These are phyloP conservation scores for Stephanodiscus triporus DNA, from an alignment of 108 stramenopile species.

Conservation along the genomic window DNA sequence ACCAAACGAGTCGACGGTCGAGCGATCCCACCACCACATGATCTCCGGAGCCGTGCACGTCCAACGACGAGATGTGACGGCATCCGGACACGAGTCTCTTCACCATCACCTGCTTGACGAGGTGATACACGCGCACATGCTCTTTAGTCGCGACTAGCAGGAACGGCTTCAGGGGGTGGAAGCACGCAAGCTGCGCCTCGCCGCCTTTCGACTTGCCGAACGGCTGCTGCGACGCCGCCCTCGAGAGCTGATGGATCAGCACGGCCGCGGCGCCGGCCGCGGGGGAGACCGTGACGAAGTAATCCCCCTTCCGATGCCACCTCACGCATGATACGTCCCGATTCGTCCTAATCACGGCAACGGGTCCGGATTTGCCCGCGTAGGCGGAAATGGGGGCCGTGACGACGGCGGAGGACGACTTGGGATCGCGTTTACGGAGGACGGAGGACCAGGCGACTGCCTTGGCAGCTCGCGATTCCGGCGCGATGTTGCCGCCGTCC, in stretches of 20 bases:
- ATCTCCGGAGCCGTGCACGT: slow-evolving; percentile 95
- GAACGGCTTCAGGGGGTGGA: slow-evolving; percentile 97
- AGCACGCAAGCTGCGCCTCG: slow-evolving; percentile 88
- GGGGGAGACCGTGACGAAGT: slow-evolving; percentile 93
- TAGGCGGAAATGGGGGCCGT: slow-evolving; percentile 57
- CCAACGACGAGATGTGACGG: slow-evolving; percentile 96
- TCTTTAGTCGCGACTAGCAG: slow-evolving; percentile 96
- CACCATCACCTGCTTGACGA: slow-evolving; percentile 93
- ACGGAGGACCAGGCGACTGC: slow-evolving; percentile 72
- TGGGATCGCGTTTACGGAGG: slow-evolving; percentile 15
- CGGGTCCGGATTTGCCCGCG: slow-evolving; percentile 57
- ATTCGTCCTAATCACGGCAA: slow-evolving; percentile 67
- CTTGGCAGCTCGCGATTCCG: slow-evolving; percentile 78
- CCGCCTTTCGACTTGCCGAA: slow-evolving; percentile 89
- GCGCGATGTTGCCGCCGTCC: slow-evolving; percentile 66
- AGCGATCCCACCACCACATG: slow-evolving; percentile 94
- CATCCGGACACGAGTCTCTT: slow-evolving; percentile 91
- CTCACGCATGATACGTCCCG: slow-evolving; percentile 67
- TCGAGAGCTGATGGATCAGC: slow-evolving; percentile 94
- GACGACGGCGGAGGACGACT: neutral
- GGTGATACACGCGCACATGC: slow-evolving; percentile 94
- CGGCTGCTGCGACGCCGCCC: slow-evolving; percentile 93
- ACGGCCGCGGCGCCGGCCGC: slow-evolving; percentile 83
- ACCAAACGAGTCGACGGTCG: slow-evolving; percentile 97
- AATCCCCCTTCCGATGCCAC: slow-evolving; percentile 99